Evolutionary conservation across 768 basidiomycete species (phyloP).

Genomic region (Astraeus odoratus): DNA sequence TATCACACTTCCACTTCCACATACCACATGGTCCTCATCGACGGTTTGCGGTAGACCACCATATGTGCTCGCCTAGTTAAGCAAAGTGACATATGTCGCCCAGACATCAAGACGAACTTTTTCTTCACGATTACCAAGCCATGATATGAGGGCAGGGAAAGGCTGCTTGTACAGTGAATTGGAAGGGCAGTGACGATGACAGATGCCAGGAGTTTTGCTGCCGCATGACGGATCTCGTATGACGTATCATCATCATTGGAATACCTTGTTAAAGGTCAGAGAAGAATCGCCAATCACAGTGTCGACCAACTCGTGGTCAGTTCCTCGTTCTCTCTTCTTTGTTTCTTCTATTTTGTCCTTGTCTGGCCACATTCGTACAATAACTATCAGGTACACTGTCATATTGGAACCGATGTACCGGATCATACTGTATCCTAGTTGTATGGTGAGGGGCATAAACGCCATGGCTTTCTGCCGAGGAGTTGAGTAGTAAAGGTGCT

Average conservation of each 20-base stretch:
- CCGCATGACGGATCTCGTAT: conserved; percentile 92
- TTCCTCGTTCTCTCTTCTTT: conserved; percentile 80
- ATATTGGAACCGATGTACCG: conserved; percentile 38
- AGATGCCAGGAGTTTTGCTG: conserved; percentile 83
- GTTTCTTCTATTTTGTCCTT: conserved; percentile 47
- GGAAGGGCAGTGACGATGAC: conserved; percentile 81
- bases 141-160: conserved; percentile 81
- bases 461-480: conserved; percentile 76
- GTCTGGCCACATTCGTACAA: conserved; percentile 47
- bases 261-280: conserved; percentile 46
- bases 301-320: conserved; percentile 64
- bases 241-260: conserved; percentile 98
- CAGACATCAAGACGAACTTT: conserved; percentile 91
- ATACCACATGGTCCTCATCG: conserved; percentile 39
- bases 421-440: conserved; percentile 76
- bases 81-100: conserved; percentile 73
- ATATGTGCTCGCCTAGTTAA: conserved; percentile 80
- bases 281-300: not conserved
- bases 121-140: conserved; percentile 92
- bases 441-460: conserved; percentile 61
- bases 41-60: conserved; percentile 52
- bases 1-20: conserved; percentile 69
- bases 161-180: conserved; percentile 73
- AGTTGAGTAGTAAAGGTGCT: conserved; percentile 71
- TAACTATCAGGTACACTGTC: not conserved